Percentiles rank a stretch among this genome's conserved stretches.
Evolutionary conservation across 2,329 filamentous ascomycete species (phyloP).

Genomic region (Neocatenulostroma microsporum): DNA sequence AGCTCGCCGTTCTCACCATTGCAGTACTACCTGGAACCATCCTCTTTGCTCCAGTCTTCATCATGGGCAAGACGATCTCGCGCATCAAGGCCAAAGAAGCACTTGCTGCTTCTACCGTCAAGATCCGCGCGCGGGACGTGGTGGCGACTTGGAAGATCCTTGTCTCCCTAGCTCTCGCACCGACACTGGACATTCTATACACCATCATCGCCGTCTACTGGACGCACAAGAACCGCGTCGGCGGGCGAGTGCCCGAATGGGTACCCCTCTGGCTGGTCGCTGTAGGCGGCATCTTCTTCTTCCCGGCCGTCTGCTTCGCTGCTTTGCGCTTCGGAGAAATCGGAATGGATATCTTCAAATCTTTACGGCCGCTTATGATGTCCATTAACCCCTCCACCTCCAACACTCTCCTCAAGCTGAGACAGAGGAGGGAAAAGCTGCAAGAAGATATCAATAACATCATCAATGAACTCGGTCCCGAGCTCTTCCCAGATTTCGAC

Average conservation of each 20-base stretch:
- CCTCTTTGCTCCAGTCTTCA: conserved; percentile 82
- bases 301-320: conserved; percentile 83
- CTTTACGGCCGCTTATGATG: conserved; percentile 75
- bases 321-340: conserved; percentile 92
- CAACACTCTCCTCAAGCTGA: conserved; percentile 74
- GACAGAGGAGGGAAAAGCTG: conserved; percentile 63
- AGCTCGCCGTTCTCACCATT: conserved; percentile 67
- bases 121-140: conserved; percentile 79
- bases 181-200: conserved; percentile 75
- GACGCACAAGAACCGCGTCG: conserved; percentile 72
- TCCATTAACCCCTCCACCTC: conserved; percentile 77
- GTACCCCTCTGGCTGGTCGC: conserved; percentile 73
- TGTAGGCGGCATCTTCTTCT: conserved; percentile 66
- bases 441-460: conserved; percentile 77
- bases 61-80: conserved; percentile 74
- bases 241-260: conserved; percentile 72
- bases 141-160: conserved; percentile 92
- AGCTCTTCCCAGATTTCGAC: conserved; percentile 96
- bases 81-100: conserved; percentile 75
- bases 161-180: conserved; percentile 76
- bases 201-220: conserved; percentile 65
- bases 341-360: conserved; percentile 99
- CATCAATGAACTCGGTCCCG: conserved; percentile 90
- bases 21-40: conserved; percentile 79
- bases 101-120: conserved; percentile 76